phyloP scores from a whole-genome alignment of 441 rosid species.

The Euphorbia corollata region DNA sequence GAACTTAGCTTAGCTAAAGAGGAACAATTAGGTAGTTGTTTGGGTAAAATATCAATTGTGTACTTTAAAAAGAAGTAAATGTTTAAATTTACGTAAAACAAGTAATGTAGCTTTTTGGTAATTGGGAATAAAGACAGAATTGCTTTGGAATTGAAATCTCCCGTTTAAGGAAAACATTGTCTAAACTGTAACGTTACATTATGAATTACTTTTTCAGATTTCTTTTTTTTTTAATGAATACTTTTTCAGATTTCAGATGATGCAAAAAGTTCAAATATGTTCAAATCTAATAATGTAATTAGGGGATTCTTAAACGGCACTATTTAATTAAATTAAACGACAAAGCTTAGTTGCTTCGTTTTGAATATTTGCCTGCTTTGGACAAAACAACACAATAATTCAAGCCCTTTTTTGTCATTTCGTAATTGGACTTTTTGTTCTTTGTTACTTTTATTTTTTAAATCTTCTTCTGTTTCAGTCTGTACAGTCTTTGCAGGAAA shows the following conservation, averaged over 20 bases:
- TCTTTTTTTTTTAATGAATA: no score
- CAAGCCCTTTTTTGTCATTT: constrained; percentile 36
- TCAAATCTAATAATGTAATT: not conserved
- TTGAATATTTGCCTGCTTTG: not conserved
- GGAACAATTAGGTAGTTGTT: no score
- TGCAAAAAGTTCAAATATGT: not conserved
- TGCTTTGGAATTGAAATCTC: not conserved
- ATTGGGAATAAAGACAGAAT: not conserved
- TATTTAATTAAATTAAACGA: not conserved
- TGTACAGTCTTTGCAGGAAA: constrained; percentile 17
- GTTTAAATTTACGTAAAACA: no score
- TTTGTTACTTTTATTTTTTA: constrained; percentile 17
- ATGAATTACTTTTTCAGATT: not conserved
- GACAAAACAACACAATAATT: constrained; percentile 15
- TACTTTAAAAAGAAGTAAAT: no score
- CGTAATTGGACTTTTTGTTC: not conserved
- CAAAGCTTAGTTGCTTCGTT: constrained; percentile 4
- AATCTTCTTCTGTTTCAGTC: constrained; percentile 27
- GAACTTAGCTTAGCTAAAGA: no score
- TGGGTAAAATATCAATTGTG: no score
- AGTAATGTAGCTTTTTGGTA: not conserved
- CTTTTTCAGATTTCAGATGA: not conserved
- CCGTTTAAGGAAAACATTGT: not conserved
- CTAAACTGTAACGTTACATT: not conserved
- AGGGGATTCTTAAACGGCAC: not conserved